Evolutionary conservation across 805 yeast species (phyloP), one percentile per base, ranked within the genome.

Genomic region (Yarrowia sp.): DNA sequence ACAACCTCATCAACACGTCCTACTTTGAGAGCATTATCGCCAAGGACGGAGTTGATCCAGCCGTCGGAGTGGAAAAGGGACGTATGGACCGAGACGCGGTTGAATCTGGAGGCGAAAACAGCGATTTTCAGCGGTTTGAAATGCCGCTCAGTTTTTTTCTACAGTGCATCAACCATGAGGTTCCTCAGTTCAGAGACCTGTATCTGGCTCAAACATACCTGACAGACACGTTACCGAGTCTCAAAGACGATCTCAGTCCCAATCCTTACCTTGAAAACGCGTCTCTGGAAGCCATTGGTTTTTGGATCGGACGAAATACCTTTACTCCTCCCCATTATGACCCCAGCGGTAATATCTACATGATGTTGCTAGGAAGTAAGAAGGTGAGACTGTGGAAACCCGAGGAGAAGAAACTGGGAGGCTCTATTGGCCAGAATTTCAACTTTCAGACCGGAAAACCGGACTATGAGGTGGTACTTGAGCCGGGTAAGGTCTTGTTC

Each of bases 381-480:
- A 43, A 58, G n/a, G 64, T 58, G 33, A 31, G 64, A 4, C 33
- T 58, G 15, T 58, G 64, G 64, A 42, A 42, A 28, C 64, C 64
- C 14, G 42, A 43, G 15, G 51, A 58, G n/a, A 18, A 35, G 35
- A n/a, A 14, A 14, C 33, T 51, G 3, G 22, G 43, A n/a, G 51
- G 32, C 10, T 14, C 43, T 2, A 33, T 32, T 42, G 50, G 51
- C 22, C 22, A 41, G n/a, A 58, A 58, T 14, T 58, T 58, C 64
- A 58, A 58, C 18, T 58, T 58, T n/a, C 42, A 43, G 22, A 33
- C 15, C 10, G 51, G 51, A 4, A 35, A 42, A 8, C 51, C 64
- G 11, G 64, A 58, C 18, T 58, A 58, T 10, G 64, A 58, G 35
- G 42, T 58, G 9, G 33, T 41, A 13, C 51, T 58, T 13, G 42